Evolutionary conservation across 1,284 basidiomycete genomes (phyloP).

Genomic region (Sparassis latifolia): DNA sequence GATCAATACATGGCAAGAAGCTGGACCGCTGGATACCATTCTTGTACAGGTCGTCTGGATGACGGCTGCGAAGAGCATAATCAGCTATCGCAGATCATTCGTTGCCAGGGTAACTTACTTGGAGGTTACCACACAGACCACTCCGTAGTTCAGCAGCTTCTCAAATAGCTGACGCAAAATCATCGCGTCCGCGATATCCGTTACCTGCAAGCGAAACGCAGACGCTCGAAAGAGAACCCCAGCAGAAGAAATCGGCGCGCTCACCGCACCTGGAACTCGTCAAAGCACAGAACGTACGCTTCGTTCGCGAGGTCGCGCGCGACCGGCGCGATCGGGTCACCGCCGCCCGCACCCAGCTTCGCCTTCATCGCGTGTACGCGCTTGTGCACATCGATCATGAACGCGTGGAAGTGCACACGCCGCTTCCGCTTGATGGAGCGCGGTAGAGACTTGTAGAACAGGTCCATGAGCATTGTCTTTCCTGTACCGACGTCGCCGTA

Average conservation of each 20-base stretch:
- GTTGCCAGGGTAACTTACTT: conserved; percentile 57
- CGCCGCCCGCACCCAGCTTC: conserved; percentile 59
- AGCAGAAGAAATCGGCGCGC: conserved; percentile 1
- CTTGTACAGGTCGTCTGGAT: conserved; percentile 96
- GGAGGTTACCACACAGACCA: conserved; percentile 93
- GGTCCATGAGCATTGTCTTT: conserved; percentile 98
- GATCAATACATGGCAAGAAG: conserved; percentile 92
- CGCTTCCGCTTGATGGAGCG: conserved; percentile 69
- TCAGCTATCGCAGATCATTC: conserved; percentile 2
- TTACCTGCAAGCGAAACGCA: conserved; percentile 53
- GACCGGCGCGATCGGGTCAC: conserved; percentile 85
- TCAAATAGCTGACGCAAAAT: conserved; percentile 89
- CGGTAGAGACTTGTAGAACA: conserved; percentile 91
- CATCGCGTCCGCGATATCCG: conserved; percentile 99
- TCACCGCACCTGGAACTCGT: conserved; percentile 87
- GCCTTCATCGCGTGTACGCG: conserved; percentile 79
- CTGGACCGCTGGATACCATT: conserved; percentile 98
- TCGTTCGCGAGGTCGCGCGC: conserved; percentile 86
- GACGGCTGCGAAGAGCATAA: conserved; percentile 56
- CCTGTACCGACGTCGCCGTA: conserved; percentile 97
- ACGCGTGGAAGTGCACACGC: conserved; percentile 94
- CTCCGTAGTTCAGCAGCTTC: conserved; percentile 79
- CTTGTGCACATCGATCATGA: conserved; percentile 99
- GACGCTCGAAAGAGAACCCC: background rate
- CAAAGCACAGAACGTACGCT: conserved; percentile 88